Conservation (phyloP, 2,329 filamentous ascomycete genomes). For the Ambrosiella beaveri region DNA sequence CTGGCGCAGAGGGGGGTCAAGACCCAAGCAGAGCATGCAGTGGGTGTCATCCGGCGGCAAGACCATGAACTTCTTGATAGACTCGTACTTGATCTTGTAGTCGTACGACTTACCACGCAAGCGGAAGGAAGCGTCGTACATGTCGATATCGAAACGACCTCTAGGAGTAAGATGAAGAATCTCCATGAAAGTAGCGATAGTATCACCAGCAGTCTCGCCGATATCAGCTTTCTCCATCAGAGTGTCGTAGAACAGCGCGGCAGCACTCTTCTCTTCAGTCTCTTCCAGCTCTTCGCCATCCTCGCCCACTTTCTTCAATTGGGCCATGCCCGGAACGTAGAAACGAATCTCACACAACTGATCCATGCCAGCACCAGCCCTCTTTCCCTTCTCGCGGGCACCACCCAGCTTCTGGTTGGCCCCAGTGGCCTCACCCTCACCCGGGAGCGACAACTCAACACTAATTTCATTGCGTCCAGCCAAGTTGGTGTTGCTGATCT, state of each 20-base stretch:
- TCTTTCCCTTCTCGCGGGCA: constrained; percentile 62
- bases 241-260: constrained; percentile 94
- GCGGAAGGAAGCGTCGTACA: constrained; percentile 96
- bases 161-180: constrained; percentile 83
- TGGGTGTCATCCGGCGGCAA: constrained; percentile 95
- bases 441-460: constrained; percentile 72
- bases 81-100: constrained; percentile 98
- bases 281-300: constrained; percentile 47
- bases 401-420: constrained; percentile 53
- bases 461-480: constrained; percentile 96
- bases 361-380: constrained; percentile 74
- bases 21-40: constrained; percentile 80
- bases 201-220: constrained; percentile 95
- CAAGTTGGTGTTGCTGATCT: constrained; percentile 94
- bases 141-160: constrained; percentile 98
- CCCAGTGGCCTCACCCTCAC: constrained; percentile 52
- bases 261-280: constrained; percentile 83
- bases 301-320: constrained; percentile 47
- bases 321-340: constrained; percentile 85
- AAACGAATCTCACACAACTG: constrained; percentile 98
- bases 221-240: constrained; percentile 98
- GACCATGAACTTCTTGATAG: constrained; percentile 97
- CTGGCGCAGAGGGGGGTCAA: constrained; percentile 88
- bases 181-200: constrained; percentile 92
- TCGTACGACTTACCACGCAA: constrained; percentile 98